These are phyloP conservation scores for Saccharomycopsis sp. DNA, from an alignment of 805 yeast genomes.

Conservation along the genomic window DNA sequence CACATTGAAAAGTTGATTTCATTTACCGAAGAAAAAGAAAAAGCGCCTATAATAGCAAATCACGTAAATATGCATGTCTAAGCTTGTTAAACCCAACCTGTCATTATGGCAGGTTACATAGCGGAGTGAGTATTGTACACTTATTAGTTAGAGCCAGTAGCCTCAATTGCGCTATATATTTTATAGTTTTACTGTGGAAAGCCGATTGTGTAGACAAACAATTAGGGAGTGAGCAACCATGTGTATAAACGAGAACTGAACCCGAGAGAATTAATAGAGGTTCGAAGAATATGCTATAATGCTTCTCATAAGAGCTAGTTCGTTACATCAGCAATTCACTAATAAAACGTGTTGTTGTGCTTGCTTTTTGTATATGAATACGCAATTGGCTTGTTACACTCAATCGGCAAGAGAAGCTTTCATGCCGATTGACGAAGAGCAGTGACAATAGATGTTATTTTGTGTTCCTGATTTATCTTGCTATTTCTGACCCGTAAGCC, in stretches of 20 bases:
- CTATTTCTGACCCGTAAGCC: not conserved
- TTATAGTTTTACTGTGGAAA: not conserved
- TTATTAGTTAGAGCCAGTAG: not conserved
- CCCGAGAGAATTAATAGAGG: too few species aligned
- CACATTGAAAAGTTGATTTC: not conserved
- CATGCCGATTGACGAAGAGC: not conserved
- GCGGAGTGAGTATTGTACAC: not conserved
- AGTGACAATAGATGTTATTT: not conserved
- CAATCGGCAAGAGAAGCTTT: not conserved
- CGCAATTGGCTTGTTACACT: not conserved
- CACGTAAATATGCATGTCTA: not conserved
- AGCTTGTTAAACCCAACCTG: not conserved
- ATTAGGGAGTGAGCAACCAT: too few species aligned
- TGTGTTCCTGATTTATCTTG: not conserved
- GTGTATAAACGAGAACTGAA: too few species aligned
- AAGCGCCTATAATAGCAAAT: not conserved
- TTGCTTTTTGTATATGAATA: not conserved
- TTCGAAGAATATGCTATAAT: too few species aligned
- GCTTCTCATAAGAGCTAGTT: too few species aligned
- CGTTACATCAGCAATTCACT: not conserved
- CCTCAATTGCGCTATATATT: not conserved
- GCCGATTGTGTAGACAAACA: too few species aligned
- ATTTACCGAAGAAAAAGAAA: slow-evolving; percentile 1
- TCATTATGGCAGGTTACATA: not conserved
- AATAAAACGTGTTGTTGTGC: not conserved